Conservation (phyloP, 148 eudicot genomes). For the Fagopyrum tataricum region DNA sequence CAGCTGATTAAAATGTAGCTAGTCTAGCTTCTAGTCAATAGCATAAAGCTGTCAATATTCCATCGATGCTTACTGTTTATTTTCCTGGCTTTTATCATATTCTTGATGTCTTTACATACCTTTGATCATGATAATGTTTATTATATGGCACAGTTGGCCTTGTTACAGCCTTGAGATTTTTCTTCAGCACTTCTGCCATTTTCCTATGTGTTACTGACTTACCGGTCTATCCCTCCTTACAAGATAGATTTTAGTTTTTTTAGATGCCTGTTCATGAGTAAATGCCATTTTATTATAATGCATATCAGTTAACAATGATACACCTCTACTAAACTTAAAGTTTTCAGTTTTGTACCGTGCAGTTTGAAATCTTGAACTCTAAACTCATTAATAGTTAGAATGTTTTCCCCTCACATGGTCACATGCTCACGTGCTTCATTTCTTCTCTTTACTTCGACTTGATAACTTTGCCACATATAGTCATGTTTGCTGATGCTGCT, state of each 20-base stretch:
- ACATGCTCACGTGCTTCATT: background rate
- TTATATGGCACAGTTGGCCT: background rate
- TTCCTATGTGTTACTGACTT: too few species aligned
- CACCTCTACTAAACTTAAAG: background rate
- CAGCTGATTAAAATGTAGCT: background rate
- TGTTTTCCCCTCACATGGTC: background rate
- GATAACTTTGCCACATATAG: background rate
- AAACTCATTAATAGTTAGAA: background rate
- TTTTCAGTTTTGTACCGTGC: background rate
- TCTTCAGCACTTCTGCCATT: too few species aligned
- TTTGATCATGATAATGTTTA: background rate
- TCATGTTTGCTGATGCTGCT: background rate
- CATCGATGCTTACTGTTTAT: background rate
- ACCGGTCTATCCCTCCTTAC: too few species aligned
- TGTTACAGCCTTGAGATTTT: too few species aligned
- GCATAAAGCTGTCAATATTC: background rate
- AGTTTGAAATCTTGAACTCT: background rate
- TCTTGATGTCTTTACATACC: background rate
- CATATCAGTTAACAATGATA: background rate
- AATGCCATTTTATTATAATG: background rate
- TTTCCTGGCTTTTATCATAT: background rate
- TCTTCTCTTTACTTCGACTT: background rate
- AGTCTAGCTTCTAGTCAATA: background rate
- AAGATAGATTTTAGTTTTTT: background rate
- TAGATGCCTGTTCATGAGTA: background rate